phyloP scores from a whole-genome alignment of 805 yeast species.

The Nakazawaea wickerhamii region DNA sequence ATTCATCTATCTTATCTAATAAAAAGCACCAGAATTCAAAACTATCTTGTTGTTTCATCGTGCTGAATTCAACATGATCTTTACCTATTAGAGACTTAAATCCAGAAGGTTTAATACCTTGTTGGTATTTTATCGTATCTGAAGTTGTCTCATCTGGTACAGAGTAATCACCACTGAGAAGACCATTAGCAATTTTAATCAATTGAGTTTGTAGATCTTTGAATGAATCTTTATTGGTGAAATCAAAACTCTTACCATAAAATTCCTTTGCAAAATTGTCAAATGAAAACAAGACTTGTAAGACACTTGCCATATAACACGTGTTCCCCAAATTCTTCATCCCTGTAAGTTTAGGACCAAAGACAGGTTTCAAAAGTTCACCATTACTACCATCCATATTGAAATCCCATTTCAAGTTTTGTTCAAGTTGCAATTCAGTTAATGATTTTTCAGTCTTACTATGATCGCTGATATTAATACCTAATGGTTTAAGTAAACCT shows the following conservation, averaged over 20 bases:
- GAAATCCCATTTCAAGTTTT: constrained; percentile 91
- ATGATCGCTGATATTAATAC: constrained; percentile 53
- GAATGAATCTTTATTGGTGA: constrained; percentile 42
- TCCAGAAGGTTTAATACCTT: constrained; percentile 71
- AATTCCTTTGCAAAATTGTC: constrained; percentile 36
- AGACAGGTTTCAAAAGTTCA: constrained; percentile 53
- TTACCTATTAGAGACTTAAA: constrained; percentile 75
- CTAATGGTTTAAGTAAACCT: constrained; percentile 47
- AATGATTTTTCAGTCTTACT: constrained; percentile 82
- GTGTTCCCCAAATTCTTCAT: constrained; percentile 88
- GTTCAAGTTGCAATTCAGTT: constrained; percentile 87
- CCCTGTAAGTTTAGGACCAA: constrained; percentile 79
- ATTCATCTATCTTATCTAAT: constrained; percentile 53
- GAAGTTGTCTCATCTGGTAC: constrained; percentile 41
- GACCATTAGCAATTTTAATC: constrained; percentile 73
- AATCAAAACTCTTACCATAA: constrained; percentile 20
- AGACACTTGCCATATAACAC: constrained; percentile 79
- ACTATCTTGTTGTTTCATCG: constrained; percentile 93
- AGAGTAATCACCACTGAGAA: constrained; percentile 69
- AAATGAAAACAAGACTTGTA: constrained; percentile 62
- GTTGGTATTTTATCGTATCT: constrained; percentile 49
- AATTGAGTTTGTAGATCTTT: constrained; percentile 69
- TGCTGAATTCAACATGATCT: constrained; percentile 74
- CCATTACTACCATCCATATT: constrained; percentile 72
- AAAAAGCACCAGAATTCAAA: constrained; percentile 78